These are phyloP conservation scores for Debaryomyces subglobosus DNA, from an alignment of 1,139 yeast genomes.

Conservation along the genomic window DNA sequence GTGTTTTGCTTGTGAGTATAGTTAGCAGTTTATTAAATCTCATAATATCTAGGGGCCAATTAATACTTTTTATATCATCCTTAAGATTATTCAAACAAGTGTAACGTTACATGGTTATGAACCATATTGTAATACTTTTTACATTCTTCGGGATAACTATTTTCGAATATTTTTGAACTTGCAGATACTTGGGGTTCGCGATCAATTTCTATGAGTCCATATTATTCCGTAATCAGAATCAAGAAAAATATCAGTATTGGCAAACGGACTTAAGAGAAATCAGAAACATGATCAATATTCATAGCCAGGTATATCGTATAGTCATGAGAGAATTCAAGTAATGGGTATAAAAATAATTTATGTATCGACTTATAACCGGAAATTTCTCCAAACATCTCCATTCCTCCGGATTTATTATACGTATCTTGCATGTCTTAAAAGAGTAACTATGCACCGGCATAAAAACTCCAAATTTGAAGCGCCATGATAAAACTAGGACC, in stretches of 20 bases:
- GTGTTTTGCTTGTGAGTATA: not conserved
- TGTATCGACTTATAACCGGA: not conserved
- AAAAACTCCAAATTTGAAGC: not conserved
- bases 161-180: not conserved
- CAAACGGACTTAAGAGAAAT: not conserved
- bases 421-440: not conserved
- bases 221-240: not conserved
- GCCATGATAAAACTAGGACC: no score
- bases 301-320: not conserved
- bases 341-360: not conserved
- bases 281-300: not conserved
- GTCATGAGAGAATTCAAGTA: not conserved
- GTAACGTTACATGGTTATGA: conserved; percentile 14
- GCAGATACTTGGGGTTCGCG: not conserved
- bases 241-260: not conserved
- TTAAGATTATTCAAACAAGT: not conserved
- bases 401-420: not conserved
- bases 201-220: not conserved
- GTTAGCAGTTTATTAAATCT: not conserved
- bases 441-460: not conserved
- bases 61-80: not conserved
- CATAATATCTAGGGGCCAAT: not conserved
- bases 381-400: not conserved
- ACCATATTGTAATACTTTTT: not conserved
- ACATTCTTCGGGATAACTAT: not conserved